phyloP scores from a whole-genome alignment of 2,329 filamentous ascomycete species.

The Aspergillus caelatus region DNA sequence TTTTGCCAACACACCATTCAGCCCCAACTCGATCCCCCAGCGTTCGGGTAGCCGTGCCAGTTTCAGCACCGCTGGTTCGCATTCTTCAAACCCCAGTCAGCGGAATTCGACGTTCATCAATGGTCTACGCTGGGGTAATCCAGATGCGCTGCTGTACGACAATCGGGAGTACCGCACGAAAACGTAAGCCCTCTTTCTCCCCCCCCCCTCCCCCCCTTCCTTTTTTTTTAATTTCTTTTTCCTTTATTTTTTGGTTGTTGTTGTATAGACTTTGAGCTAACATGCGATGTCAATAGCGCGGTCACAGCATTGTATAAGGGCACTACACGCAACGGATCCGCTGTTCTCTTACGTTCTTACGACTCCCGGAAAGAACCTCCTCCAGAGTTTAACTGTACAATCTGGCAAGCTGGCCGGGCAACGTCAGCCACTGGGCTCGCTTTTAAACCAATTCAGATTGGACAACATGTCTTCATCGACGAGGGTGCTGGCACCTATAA shows the following conservation, averaged over 20 bases:
- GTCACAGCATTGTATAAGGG: constrained; percentile 91
- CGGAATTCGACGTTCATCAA: constrained; percentile 52
- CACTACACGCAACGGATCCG: constrained; percentile 66
- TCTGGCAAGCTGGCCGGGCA: constrained; percentile 97
- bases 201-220: too few species aligned
- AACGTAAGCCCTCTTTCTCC: constrained; percentile 63
- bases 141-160: constrained; percentile 87
- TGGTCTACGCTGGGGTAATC: constrained; percentile 69
- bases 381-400: constrained; percentile 89
- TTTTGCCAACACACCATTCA: constrained; percentile 52
- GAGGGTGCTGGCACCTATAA: constrained; percentile 93
- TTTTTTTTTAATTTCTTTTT: too few species aligned
- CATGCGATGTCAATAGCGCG: constrained; percentile 58
- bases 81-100: constrained; percentile 57
- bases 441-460: constrained; percentile 94
- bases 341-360: constrained; percentile 85
- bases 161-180: constrained; percentile 82
- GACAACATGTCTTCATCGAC: constrained; percentile 91
- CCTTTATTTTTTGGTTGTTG: neutral
- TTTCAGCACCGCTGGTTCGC: constrained; percentile 75
- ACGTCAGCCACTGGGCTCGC: constrained; percentile 88
- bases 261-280: neutral
- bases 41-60: constrained; percentile 79
- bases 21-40: constrained; percentile 45
- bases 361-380: constrained; percentile 90